These are phyloP conservation scores for Silene uniflora DNA, from an alignment of 148 eudicot species.

Conservation along the genomic window DNA sequence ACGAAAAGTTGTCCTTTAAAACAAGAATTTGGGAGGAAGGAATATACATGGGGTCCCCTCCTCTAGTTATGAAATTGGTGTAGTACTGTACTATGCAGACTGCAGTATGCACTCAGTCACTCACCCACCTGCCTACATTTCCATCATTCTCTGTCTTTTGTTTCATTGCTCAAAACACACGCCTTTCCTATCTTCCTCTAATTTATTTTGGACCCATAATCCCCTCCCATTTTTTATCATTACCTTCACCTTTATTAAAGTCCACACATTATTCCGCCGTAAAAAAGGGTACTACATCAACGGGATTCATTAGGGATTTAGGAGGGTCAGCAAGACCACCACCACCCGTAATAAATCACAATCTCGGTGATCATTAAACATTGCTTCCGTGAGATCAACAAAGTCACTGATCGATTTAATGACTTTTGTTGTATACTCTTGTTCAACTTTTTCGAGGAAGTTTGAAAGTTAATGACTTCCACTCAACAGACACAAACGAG, in stretches of 20 bases:
- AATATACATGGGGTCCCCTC: constrained; percentile 4
- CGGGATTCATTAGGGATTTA: background rate
- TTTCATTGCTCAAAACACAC: constrained; percentile 1
- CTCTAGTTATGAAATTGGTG: background rate
- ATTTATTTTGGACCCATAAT: no score
- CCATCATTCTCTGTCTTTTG: constrained; percentile 17
- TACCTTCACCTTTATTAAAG: background rate
- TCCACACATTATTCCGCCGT: background rate
- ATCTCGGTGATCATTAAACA: no score
- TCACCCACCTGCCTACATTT: constrained; percentile 15
- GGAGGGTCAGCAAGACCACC: no score
- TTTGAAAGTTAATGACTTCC: no score
- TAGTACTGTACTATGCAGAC: background rate
- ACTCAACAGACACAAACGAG: no score
- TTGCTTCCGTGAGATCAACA: accelerated
- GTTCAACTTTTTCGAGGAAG: no score
- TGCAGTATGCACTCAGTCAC: no score
- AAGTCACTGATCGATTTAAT: no score
- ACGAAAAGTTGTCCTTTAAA: no score
- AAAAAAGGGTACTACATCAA: background rate
- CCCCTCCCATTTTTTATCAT: background rate
- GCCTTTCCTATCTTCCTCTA: background rate
- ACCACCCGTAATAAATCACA: no score
- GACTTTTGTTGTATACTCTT: no score
- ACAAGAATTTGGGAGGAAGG: no score